These are phyloP conservation scores for Mycena leptocephala DNA, from an alignment of 768 basidiomycete genomes.

Conservation along the genomic window DNA sequence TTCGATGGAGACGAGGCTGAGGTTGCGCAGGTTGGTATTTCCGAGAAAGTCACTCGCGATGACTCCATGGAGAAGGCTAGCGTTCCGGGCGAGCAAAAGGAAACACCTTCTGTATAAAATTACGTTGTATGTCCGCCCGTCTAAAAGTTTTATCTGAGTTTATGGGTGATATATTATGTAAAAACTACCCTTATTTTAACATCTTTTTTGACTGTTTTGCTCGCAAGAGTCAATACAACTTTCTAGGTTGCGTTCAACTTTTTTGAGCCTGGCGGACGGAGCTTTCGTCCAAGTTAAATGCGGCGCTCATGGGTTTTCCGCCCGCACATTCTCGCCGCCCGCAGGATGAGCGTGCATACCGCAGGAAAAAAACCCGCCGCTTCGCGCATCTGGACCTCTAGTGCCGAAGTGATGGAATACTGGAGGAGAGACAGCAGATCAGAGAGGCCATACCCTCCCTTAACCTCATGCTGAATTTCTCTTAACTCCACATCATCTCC, in stretches of 20 bases:
- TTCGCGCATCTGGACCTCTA: neutral
- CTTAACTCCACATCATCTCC: too few relatives aligned
- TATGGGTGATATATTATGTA: slow-evolving; percentile 9
- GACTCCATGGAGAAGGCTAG: slow-evolving; percentile 18
- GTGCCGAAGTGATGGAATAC: neutral
- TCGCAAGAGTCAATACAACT: slow-evolving; percentile 14
- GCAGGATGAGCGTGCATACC: too few relatives aligned
- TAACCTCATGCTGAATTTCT: neutral
- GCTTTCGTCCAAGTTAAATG: slow-evolving; percentile 8
- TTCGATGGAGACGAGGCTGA: slow-evolving; percentile 67
- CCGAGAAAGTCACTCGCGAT: slow-evolving; percentile 17
- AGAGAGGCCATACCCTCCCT: neutral
- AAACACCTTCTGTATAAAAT: slow-evolving; percentile 19
- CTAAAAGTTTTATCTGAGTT: neutral
- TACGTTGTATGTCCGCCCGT: slow-evolving; percentile 8
- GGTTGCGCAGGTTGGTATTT: slow-evolving; percentile 11
- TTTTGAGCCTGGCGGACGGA: neutral
- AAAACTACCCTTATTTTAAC: slow-evolving; percentile 6
- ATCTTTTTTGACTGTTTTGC: neutral
- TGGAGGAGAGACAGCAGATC: neutral
- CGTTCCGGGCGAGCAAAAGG: slow-evolving; percentile 16
- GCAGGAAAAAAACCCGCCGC: neutral
- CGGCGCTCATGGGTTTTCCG: neutral
- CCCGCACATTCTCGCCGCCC: too few relatives aligned
- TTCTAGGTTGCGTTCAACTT: slow-evolving; percentile 8